Evolutionary conservation across 305 asterid genomes (phyloP).

Genomic region (Andrographis paniculata): DNA sequence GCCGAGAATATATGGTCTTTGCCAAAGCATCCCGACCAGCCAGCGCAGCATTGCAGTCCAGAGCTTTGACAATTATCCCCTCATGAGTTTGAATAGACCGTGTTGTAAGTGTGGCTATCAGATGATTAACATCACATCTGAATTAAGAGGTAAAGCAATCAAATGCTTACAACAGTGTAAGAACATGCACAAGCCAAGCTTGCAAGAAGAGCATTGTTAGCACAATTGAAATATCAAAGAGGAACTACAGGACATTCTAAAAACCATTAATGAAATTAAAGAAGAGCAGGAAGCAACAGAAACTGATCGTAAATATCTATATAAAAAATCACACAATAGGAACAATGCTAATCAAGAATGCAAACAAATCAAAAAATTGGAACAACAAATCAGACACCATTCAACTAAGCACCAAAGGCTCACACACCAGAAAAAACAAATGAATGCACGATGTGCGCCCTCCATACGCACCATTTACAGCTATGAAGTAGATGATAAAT

Average conservation of each 20-base stretch:
- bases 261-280: slow-evolving; percentile 10
- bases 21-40: slow-evolving; percentile 98
- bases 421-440: slow-evolving; percentile 10
- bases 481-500: too few relatives aligned
- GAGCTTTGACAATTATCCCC: slow-evolving; percentile 78
- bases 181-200: slow-evolving; percentile 8
- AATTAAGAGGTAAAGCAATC: slow-evolving; percentile 18
- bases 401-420: slow-evolving; percentile 5
- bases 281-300: not conserved
- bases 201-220: not conserved
- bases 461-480: too few relatives aligned
- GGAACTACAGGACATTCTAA: too few relatives aligned
- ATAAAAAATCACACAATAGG: not conserved
- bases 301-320: not conserved
- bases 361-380: slow-evolving; percentile 7
- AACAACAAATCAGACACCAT: slow-evolving; percentile 12
- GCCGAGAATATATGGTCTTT: slow-evolving; percentile 83
- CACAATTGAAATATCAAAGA: too few relatives aligned
- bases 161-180: slow-evolving; percentile 16
- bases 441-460: not conserved
- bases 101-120: slow-evolving; percentile 80
- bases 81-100: slow-evolving; percentile 90
- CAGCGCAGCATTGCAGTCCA: slow-evolving; percentile 82
- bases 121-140: slow-evolving; percentile 81
- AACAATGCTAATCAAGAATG: not conserved